Percentiles rank a stretch among this genome's conserved stretches.
phyloP scores from a whole-genome alignment of 2,329 filamentous ascomycete species.

The Epichloe sp. region DNA sequence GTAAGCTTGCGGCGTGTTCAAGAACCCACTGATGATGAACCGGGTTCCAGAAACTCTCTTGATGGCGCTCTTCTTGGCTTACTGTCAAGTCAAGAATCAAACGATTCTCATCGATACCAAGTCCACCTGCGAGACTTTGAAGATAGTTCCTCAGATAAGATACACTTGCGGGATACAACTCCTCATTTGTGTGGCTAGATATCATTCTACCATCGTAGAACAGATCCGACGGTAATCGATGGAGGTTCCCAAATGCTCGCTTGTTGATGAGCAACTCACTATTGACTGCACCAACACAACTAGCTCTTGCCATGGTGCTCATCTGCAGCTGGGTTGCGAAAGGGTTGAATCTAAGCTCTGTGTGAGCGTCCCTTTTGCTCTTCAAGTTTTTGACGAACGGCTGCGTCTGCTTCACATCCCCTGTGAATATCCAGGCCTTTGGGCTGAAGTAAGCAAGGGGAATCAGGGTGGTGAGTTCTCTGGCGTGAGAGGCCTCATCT shows the following conservation, averaged over 20 bases:
- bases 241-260: constrained; percentile 23
- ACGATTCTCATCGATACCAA: constrained; percentile 20
- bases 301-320: constrained; percentile 27
- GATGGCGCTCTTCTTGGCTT: constrained; percentile 15
- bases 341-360: constrained; percentile 17
- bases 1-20: constrained; percentile 16
- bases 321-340: constrained; percentile 19
- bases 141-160: constrained; percentile 18
- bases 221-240: constrained; percentile 27
- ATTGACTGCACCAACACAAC: constrained; percentile 17
- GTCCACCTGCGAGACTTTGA: constrained; percentile 11
- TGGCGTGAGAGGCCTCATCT: constrained; percentile 47
- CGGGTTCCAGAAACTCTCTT: constrained; percentile 28
- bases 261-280: constrained; percentile 24
- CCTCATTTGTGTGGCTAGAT: constrained; percentile 13
- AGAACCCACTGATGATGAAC: constrained; percentile 25
- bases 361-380: constrained; percentile 7
- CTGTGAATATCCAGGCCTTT: constrained; percentile 30
- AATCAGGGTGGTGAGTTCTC: constrained; percentile 32
- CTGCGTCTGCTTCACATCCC: constrained; percentile 30
- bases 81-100: constrained; percentile 19
- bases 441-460: constrained; percentile 30
- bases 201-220: constrained; percentile 29
- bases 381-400: constrained; percentile 25
- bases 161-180: constrained; percentile 16